Percentiles rank a stretch among this genome's conserved stretches.
phyloP scores from a whole-genome alignment of 1,139 yeast genomes.

The Saccharomycopsis hybrid region DNA sequence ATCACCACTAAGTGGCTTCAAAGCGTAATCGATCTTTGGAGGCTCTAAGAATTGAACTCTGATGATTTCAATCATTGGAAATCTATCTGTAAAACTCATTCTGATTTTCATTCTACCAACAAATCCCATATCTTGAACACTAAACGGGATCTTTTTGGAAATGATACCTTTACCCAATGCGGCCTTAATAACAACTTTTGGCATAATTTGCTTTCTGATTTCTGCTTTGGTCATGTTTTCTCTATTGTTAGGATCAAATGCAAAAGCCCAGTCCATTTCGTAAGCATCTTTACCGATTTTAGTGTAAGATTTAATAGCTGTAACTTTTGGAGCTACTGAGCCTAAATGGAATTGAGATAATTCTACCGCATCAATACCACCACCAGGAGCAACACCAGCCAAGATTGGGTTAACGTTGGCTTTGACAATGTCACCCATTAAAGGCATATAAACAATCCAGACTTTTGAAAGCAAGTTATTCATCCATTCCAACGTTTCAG shows the following conservation, averaged over 20 bases:
- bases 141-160: slow-evolving; percentile 64
- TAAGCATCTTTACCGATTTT: slow-evolving; percentile 57
- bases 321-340: slow-evolving; percentile 69
- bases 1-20: slow-evolving; percentile 87
- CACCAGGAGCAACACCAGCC: slow-evolving; percentile 72
- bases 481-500: slow-evolving; percentile 76
- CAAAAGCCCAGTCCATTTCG: slow-evolving; percentile 80
- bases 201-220: slow-evolving; percentile 61
- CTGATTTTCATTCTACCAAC: slow-evolving; percentile 66
- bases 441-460: slow-evolving; percentile 86
- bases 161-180: slow-evolving; percentile 74
- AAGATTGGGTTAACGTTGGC: slow-evolving; percentile 58
- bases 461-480: slow-evolving; percentile 69
- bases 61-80: slow-evolving; percentile 69
- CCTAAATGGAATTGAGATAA: slow-evolving; percentile 75
- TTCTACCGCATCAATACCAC: slow-evolving; percentile 66
- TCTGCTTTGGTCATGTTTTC: slow-evolving; percentile 76
- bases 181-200: slow-evolving; percentile 73
- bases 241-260: slow-evolving; percentile 74
- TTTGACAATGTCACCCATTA: slow-evolving; percentile 65
- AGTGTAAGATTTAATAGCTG: slow-evolving; percentile 64
- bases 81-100: slow-evolving; percentile 51
- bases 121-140: slow-evolving; percentile 73
- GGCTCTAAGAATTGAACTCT: slow-evolving; percentile 70
- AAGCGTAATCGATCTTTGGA: slow-evolving; percentile 67